Evolutionary conservation across 768 basidiomycete genomes (phyloP), one percentile per base, ranked within the genome.

Genomic region (Pleurotus djamor): DNA sequence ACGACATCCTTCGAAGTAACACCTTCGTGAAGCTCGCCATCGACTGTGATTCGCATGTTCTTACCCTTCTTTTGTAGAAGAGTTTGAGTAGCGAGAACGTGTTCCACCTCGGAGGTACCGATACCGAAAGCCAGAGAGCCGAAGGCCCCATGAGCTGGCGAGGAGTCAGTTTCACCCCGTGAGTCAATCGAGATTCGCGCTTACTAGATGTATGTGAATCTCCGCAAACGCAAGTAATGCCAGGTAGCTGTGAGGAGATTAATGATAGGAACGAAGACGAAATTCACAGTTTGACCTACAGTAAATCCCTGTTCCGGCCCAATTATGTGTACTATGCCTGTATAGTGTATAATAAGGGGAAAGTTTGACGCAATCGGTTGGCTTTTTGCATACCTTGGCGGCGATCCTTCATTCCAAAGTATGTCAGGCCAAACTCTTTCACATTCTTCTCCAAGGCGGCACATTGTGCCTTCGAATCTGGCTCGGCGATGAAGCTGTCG

Each of bases 251-350:
- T 43, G 33, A 34, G 8, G 49, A 32, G 58, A 21, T 61, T 65
- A 16, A 59, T 62, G 16, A 57, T 41, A 13, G 3, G 28, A 6
- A 7, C n/a, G 35, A 16, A 44, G n/a, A 38, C 38, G 2, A 10
- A 41, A 10, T n/a, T 41, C 10, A 17, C 21, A 10, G 9, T 17
- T 6, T 57, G 47, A 66, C 80, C 56, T 68, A 86, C 87, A 48
- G 94, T 95, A 70, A 96, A 96, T 41, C 94, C 94, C 77, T 96
- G 94, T 69, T 96, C 94, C 52, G 94, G 94, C 48, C 93, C 94
- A 68, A 96, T 96, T 63, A 96, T 80, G 72, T 96, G 92, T 5
- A 92, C 89, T 63, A 91, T 92, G 60, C 87, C 89, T 91, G 62
- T 34, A 56, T 43, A 54, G 28, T 32, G 73, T 47, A 73, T 66